Percentiles rank a stretch among this genome's conserved stretches.
phyloP scores from a whole-genome alignment of 805 yeast genomes.

The Yarrowia yakushimensis region DNA sequence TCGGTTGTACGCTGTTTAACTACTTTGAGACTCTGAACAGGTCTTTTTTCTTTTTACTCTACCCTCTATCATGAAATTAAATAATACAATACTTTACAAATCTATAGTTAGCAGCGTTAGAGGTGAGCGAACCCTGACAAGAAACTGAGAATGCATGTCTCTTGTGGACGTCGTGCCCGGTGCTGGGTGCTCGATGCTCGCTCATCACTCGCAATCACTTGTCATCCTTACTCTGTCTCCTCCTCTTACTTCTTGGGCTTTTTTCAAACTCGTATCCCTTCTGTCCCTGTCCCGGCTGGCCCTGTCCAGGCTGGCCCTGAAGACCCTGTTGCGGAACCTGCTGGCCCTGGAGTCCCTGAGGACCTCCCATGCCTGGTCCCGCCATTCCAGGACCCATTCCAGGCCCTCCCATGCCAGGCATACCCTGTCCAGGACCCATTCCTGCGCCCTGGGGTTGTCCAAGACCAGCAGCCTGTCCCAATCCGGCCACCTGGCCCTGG shows the following conservation, averaged over 20 bases:
- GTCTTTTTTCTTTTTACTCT: no score
- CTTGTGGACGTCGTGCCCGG: no score
- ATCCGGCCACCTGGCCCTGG: not conserved
- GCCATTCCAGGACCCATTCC: not conserved
- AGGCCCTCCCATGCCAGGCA: not conserved
- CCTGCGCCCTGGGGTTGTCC: not conserved
- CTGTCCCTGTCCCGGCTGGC: not conserved
- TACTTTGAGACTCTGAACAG: no score
- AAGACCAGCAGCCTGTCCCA: not conserved
- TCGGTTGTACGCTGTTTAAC: no score
- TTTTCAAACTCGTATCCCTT: conserved; percentile 6
- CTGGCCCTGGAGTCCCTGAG: not conserved
- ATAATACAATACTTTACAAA: conserved; percentile 22
- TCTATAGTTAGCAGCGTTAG: conserved; percentile 17
- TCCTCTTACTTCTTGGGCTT: conserved; percentile 4
- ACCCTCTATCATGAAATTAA: not conserved
- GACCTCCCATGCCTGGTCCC: conserved; percentile 2
- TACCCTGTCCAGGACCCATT: not conserved
- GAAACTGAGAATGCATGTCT: not conserved
- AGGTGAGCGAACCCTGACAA: not conserved
- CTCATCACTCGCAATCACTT: not conserved
- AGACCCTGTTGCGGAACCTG: not conserved
- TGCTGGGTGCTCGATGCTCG: no score
- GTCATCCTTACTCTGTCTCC: conserved; percentile 17
- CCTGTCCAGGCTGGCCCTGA: not conserved